Evolutionary conservation across 2,329 filamentous ascomycete genomes (phyloP).

Genomic region (Colletotrichum echinochloae): DNA sequence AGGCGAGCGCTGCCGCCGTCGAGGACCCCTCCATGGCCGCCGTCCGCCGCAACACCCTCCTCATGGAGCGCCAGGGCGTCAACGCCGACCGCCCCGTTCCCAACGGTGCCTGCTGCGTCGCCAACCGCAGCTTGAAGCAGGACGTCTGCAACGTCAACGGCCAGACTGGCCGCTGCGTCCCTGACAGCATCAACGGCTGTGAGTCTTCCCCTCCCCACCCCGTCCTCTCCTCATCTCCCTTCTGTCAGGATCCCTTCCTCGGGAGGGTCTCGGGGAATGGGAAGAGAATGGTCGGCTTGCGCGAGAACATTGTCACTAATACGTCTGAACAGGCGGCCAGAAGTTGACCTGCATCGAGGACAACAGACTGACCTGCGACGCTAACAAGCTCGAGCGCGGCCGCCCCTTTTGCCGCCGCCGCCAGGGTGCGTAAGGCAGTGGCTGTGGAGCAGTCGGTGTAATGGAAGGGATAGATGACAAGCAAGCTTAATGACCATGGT

Average conservation of each 20-base stretch:
- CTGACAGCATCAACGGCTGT: constrained; percentile 52
- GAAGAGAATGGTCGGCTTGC: no score
- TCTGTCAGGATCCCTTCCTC: no score
- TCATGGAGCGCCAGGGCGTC: constrained; percentile 49
- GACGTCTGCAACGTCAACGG: constrained; percentile 52
- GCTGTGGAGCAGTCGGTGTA: not conserved
- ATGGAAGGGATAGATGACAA: not conserved
- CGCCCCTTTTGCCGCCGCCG: constrained; percentile 46
- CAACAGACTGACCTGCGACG: constrained; percentile 45
- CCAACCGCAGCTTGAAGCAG: constrained; percentile 52
- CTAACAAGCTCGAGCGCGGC: constrained; percentile 46
- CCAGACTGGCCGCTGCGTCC: constrained; percentile 50
- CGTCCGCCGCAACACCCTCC: constrained; percentile 43
- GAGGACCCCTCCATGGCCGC: constrained; percentile 40
- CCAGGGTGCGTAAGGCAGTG: constrained; percentile 23
- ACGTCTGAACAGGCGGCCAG: constrained; percentile 40
- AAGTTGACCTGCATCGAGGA: constrained; percentile 47
- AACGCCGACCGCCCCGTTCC: constrained; percentile 52
- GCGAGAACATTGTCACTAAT: not conserved
- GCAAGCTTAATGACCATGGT: not conserved
- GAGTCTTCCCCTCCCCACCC: constrained; percentile 32
- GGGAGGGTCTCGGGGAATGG: not conserved
- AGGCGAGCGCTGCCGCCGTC: constrained; percentile 41
- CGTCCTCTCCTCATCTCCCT: not conserved
- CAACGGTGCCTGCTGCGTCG: constrained; percentile 51